Conservation (phyloP, 1,284 basidiomycete genomes). For the Uromyces viciae-fabae region DNA sequence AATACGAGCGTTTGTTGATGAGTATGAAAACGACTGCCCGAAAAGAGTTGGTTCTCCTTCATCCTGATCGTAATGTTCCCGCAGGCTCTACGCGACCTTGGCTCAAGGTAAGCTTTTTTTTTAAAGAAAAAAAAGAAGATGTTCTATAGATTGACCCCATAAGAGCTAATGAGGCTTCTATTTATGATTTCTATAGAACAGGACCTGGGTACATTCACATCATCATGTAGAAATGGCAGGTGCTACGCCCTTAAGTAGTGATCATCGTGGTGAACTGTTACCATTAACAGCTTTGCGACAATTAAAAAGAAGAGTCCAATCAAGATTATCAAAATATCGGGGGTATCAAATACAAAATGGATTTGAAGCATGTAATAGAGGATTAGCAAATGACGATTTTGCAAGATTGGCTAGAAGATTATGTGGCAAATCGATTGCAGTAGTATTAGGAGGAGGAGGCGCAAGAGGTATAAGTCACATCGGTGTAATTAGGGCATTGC, state of each 20-base stretch:
- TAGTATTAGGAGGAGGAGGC: slow-evolving; percentile 93
- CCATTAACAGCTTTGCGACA: slow-evolving; percentile 73
- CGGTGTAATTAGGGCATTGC: slow-evolving; percentile 81
- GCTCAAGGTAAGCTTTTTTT: slow-evolving; percentile 75
- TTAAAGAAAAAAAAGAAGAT: no score
- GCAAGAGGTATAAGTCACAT: slow-evolving; percentile 91
- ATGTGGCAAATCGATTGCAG: slow-evolving; percentile 86
- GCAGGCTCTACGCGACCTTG: slow-evolving; percentile 92
- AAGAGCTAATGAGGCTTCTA: background rate
- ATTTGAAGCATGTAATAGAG: slow-evolving; percentile 50
- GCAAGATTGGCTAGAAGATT: slow-evolving; percentile 82
- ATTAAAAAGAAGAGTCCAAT: slow-evolving; percentile 84
- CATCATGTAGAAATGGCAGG: slow-evolving; percentile 80
- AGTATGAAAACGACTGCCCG: slow-evolving; percentile 95
- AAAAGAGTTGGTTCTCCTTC: slow-evolving; percentile 90
- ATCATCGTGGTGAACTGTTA: slow-evolving; percentile 71
- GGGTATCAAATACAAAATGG: slow-evolving; percentile 66
- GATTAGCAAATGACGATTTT: slow-evolving; percentile 65
- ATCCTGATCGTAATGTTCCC: slow-evolving; percentile 81
- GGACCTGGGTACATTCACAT: slow-evolving; percentile 90
- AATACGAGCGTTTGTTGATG: slow-evolving; percentile 74
- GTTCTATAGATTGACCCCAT: no score
- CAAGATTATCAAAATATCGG: slow-evolving; percentile 74
- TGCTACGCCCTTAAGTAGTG: slow-evolving; percentile 53
- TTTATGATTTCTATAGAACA: slow-evolving; percentile 61